A percentile compares a stretch with the other conserved stretches of the same genome.
phyloP scores from a whole-genome alignment of 2,329 filamentous ascomycete species.

The Colletotrichum zoysiae region DNA sequence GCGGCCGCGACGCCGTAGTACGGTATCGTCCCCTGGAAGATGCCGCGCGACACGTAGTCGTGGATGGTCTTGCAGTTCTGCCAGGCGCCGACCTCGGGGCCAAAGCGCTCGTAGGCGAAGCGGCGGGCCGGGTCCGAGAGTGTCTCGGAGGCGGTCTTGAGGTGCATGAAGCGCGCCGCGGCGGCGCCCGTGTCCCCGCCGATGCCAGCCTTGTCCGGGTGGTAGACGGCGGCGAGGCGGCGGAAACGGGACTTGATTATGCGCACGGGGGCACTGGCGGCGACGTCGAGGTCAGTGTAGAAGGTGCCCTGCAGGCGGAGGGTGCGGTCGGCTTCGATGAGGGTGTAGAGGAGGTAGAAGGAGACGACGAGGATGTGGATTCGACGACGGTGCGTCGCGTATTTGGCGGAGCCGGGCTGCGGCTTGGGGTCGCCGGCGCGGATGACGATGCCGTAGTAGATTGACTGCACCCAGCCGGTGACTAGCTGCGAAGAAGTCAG shows the following conservation, averaged over 20 bases:
- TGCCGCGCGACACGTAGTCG: slow-evolving; percentile 79
- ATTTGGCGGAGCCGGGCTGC: slow-evolving; percentile 75
- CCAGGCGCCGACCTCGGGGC: slow-evolving; percentile 77
- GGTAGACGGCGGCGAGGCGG: slow-evolving; percentile 76
- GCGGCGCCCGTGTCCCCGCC: slow-evolving; percentile 51
- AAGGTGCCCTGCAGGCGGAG: slow-evolving; percentile 79
- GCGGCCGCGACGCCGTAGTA: slow-evolving; percentile 72
- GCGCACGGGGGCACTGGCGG: slow-evolving; percentile 70
- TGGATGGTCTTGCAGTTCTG: slow-evolving; percentile 74
- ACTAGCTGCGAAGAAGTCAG: slow-evolving; percentile 69
- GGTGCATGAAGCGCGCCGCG: slow-evolving; percentile 76
- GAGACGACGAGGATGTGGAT: slow-evolving; percentile 88
- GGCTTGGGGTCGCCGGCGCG: slow-evolving; percentile 89
- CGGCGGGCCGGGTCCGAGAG: slow-evolving; percentile 80
- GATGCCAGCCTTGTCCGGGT: slow-evolving; percentile 84
- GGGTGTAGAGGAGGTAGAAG: slow-evolving; percentile 88
- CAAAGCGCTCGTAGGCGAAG: slow-evolving; percentile 92
- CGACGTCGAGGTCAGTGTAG: slow-evolving; percentile 82
- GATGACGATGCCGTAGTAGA: slow-evolving; percentile 90
- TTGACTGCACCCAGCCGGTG: slow-evolving; percentile 80
- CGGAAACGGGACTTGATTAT: slow-evolving; percentile 89
- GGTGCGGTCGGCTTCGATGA: slow-evolving; percentile 91
- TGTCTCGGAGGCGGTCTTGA: slow-evolving; percentile 87
- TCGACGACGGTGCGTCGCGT: slow-evolving; percentile 79
- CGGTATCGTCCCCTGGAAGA: slow-evolving; percentile 67